Evolutionary conservation across 2,329 filamentous ascomycete genomes (phyloP), one percentile per base, ranked within the genome.

Genomic region (Diplodia corticola): DNA sequence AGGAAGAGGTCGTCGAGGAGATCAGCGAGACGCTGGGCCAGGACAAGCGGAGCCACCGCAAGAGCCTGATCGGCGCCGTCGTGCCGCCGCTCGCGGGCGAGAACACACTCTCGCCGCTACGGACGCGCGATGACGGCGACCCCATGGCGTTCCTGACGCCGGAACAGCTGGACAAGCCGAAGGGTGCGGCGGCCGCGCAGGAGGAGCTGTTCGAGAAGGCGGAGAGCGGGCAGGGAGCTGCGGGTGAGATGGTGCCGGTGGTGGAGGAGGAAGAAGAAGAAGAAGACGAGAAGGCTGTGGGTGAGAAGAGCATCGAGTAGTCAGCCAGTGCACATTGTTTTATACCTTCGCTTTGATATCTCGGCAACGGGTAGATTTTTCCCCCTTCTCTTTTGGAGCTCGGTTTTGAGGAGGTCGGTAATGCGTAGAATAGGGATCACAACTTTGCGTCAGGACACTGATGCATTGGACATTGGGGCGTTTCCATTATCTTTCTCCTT

Each of bases 61-160:
- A 80, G 73, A 80, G 78, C 59, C 64, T 83, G 10, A 80, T 81
- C 66, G 76, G 74, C 3, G 71, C 68, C 5, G 55, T 54, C 9
- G 69, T 67, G 22, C 73, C 72, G 53, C 68, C 68, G 12, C 67
- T 72, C 9, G 75, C 75, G 60, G 67, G 70, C 3, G 75, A 70
- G 48, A 63, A 63, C 33, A 71, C 73, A 7, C 49, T 76, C 67
- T 76, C 74, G 67, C 75, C 76, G 1, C 68, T 70, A 68, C 64
- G 74, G 59, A 63, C 50, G 3, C 68, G 70, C 28, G 72, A 73
- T 15, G 69, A 70, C 55, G 71, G 68, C n/a, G 40, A 44, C 10
- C 40, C 40, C 22, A 33, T 49, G 48, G 22, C 60, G 15, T 53
- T 63, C 60, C 20, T 63, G 20, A 13, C 57, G 7, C 40, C 48